Conservation (phyloP, 2,329 filamentous ascomycete species). For the Trichoderma sp. region DNA sequence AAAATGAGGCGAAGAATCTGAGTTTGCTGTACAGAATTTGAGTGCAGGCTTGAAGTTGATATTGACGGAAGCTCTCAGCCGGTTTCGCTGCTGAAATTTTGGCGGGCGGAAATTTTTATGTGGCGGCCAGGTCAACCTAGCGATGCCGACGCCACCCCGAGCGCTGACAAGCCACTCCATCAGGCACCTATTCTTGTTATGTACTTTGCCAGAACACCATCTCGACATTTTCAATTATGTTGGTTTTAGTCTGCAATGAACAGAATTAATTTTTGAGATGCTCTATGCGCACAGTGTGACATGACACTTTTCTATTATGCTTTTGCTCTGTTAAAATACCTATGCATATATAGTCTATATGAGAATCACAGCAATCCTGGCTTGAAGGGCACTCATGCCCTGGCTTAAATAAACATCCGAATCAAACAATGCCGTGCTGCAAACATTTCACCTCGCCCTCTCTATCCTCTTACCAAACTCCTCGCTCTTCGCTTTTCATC, state of each 20-base stretch:
- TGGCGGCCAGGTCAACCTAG: slow-evolving; percentile 9
- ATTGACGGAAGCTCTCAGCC: background rate
- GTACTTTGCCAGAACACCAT: background rate
- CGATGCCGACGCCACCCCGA: slow-evolving; percentile 25
- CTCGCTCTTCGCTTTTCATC: slow-evolving; percentile 77
- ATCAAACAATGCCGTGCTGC: background rate
- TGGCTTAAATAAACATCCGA: background rate
- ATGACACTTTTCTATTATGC: slow-evolving; percentile 3
- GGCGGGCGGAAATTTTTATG: slow-evolving; percentile 22
- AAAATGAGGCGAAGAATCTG: background rate
- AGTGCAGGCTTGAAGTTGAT: background rate
- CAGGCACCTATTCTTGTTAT: background rate
- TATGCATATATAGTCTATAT: background rate
- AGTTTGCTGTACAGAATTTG: background rate
- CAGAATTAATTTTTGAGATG: background rate
- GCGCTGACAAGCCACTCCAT: slow-evolving; percentile 14
- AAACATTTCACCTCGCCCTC: background rate
- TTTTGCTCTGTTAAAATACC: background rate
- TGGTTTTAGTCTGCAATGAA: background rate
- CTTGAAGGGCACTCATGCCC: background rate
- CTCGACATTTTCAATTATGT: background rate
- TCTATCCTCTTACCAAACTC: slow-evolving; percentile 59
- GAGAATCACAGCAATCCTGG: background rate
- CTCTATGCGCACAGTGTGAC: background rate
- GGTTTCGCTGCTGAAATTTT: slow-evolving; percentile 20